Percentiles rank a stretch among this genome's conserved stretches.
Evolutionary conservation across 129 eudicot genomes (phyloP).

Genomic region (Helianthus annuus): HanXRQr2.0-SUNRISE NC_035434.2:4276997-4277496

Average conservation of each 20-base stretch:
- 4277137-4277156: background rate
- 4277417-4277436: constrained; percentile 83
- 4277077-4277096: background rate
- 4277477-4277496: constrained; percentile 56
- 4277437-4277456: constrained; percentile 75
- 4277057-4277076: background rate
- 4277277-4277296: constrained; percentile 5
- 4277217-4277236: constrained; percentile 73
- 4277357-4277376: constrained; percentile 42
- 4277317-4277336: background rate
- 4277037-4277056: no score
- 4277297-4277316: background rate
- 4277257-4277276: background rate
- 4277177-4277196: constrained; percentile 92
- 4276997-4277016: no score
- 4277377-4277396: constrained; percentile 66
- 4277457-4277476: constrained; percentile 85
- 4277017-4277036: no score
- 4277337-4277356: background rate
- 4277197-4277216: constrained; percentile 95
- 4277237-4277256: constrained; percentile 58
- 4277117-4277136: constrained; percentile 1
- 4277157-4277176: constrained; percentile 79
- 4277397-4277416: constrained; percentile 82
- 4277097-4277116: background rate